Conservation (phyloP, 2,329 filamentous ascomycete genomes). For the Fusarium irregulare region DNA sequence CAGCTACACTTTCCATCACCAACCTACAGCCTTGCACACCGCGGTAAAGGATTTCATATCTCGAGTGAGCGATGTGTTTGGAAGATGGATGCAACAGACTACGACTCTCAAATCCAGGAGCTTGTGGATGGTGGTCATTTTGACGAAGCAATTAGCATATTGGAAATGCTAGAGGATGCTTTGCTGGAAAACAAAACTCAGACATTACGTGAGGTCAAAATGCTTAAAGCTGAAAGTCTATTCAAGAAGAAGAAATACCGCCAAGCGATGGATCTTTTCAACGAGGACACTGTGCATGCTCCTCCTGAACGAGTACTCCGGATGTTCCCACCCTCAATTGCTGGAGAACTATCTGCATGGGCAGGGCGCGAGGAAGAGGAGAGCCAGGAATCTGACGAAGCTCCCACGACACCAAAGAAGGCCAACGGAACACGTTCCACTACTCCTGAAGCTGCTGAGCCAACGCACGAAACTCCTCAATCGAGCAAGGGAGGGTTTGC, state of each 20-base stretch:
- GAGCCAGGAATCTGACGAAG: slow-evolving; percentile 54
- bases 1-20: slow-evolving; percentile 92
- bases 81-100: slow-evolving; percentile 94
- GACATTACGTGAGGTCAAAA: slow-evolving; percentile 86
- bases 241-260: slow-evolving; percentile 87
- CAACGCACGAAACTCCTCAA: slow-evolving; percentile 47
- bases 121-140: slow-evolving; percentile 79
- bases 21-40: slow-evolving; percentile 93
- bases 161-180: slow-evolving; percentile 92
- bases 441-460: slow-evolving; percentile 47
- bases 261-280: slow-evolving; percentile 89
- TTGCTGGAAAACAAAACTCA: slow-evolving; percentile 84
- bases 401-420: slow-evolving; percentile 45
- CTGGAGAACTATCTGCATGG: slow-evolving; percentile 79
- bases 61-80: slow-evolving; percentile 91
- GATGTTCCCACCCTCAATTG: slow-evolving; percentile 84
- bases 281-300: slow-evolving; percentile 83
- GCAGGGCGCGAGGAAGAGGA: slow-evolving; percentile 50
- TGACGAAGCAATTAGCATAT: slow-evolving; percentile 91
- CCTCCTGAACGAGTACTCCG: slow-evolving; percentile 89
- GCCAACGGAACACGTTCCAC: slow-evolving; percentile 45
- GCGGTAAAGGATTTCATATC: slow-evolving; percentile 94
- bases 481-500: slow-evolving; percentile 61
- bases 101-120: slow-evolving; percentile 88
- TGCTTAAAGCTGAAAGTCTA: slow-evolving; percentile 86